A percentile compares a stretch with the other conserved stretches of the same genome.
phyloP scores from a whole-genome alignment of 106 monocot species.

The Gastrodia elata region DNA sequence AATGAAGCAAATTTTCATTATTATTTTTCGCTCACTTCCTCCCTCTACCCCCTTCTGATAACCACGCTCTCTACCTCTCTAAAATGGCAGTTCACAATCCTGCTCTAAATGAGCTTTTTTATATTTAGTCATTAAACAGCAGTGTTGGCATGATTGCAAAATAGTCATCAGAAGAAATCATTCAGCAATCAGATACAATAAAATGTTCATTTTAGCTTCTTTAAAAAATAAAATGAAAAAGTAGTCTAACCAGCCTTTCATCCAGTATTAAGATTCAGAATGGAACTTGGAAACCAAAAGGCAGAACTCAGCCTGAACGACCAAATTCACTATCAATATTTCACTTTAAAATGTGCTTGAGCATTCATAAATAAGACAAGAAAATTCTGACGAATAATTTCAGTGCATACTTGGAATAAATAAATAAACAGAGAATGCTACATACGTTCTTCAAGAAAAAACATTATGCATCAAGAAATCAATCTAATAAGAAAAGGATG shows the following conservation, averaged over 20 bases:
- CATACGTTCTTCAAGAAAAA: not conserved
- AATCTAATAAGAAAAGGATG: not conserved
- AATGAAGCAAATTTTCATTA: not conserved
- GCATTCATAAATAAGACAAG: not conserved
- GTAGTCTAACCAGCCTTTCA: not conserved
- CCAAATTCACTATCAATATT: too few species aligned
- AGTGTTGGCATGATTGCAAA: not conserved
- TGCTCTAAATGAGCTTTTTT: not conserved
- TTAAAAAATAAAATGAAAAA: not conserved
- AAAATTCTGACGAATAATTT: not conserved
- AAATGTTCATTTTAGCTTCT: not conserved
- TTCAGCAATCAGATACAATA: not conserved
- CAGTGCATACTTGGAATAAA: not conserved
- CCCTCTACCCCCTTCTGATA: not conserved
- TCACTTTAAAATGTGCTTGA: not conserved
- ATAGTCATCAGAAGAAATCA: not conserved
- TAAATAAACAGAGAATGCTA: not conserved
- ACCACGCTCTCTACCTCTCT: not conserved
- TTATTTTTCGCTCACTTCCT: not conserved
- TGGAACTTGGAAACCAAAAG: not conserved
- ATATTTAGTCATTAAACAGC: not conserved
- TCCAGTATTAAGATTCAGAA: not conserved
- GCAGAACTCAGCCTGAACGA: too few species aligned
- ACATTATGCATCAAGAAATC: not conserved
- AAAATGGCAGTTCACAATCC: not conserved